Conservation (phyloP, 202 grass and related monocot genomes). For the Carex sylvatica region DNA sequence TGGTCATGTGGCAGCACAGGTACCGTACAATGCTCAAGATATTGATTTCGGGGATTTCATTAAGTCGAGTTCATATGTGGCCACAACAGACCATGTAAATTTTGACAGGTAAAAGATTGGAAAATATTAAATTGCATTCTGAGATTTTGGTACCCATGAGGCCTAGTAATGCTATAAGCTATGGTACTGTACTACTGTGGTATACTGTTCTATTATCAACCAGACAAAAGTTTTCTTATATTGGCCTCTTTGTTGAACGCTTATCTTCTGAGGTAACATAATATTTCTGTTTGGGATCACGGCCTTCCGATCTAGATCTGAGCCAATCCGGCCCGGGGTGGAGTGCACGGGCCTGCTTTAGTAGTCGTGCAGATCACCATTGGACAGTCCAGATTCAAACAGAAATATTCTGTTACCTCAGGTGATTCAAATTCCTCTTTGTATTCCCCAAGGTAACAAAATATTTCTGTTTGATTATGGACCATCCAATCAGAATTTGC, state of each 20-base stretch:
- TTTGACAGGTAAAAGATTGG: constrained; percentile 11
- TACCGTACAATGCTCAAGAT: constrained; percentile 18
- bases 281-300: too few species aligned
- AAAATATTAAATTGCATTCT: neutral
- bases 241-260: neutral
- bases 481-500: too few species aligned
- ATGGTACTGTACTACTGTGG: neutral
- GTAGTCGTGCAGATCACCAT: too few species aligned
- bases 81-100: constrained; percentile 6
- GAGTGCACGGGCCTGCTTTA: too few species aligned
- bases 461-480: too few species aligned
- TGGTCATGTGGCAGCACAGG: constrained; percentile 24
- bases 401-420: too few species aligned
- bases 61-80: constrained; percentile 28
- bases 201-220: neutral
- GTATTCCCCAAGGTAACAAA: too few species aligned
- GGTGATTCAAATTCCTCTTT: too few species aligned
- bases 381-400: too few species aligned
- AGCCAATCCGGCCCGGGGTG: too few species aligned
- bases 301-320: too few species aligned
- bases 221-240: neutral
- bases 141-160: neutral
- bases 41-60: constrained; percentile 41
- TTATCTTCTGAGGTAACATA: too few species aligned
- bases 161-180: neutral